Conservation (phyloP, 2,329 filamentous ascomycete genomes). For the Amauroascus niger region DNA sequence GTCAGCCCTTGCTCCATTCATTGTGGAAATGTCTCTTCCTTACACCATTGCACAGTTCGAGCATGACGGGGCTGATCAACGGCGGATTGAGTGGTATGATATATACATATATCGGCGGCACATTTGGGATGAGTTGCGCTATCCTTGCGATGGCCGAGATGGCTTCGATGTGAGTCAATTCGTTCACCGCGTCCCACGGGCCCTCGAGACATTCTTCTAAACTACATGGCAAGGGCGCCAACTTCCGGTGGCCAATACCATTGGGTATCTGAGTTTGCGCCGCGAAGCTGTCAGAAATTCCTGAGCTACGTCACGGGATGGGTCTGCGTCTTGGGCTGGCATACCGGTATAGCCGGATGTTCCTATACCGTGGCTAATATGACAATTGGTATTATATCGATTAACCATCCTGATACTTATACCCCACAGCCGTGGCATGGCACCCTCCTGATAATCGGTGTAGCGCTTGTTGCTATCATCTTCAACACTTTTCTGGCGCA, state of each 20-base stretch:
- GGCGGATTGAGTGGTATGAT: slow-evolving; percentile 14
- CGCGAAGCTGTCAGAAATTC: slow-evolving; percentile 32
- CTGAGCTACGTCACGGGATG: slow-evolving; percentile 34
- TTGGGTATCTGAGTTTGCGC: slow-evolving; percentile 40
- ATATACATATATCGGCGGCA: slow-evolving; percentile 14
- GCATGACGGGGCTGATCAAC: slow-evolving; percentile 10
- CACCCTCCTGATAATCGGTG: slow-evolving; percentile 31
- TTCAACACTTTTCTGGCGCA: slow-evolving; percentile 23
- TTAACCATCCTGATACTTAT: slow-evolving; percentile 26
- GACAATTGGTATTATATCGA: slow-evolving; percentile 27
- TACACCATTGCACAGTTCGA: slow-evolving; percentile 1
- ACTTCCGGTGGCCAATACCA: slow-evolving; percentile 35
- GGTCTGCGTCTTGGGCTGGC: slow-evolving; percentile 26
- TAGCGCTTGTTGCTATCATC: slow-evolving; percentile 24
- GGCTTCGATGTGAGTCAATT: slow-evolving; percentile 14
- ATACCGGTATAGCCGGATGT: slow-evolving; percentile 21
- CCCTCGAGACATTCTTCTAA: neutral
- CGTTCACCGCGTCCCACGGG: neutral
- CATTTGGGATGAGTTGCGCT: slow-evolving; percentile 6
- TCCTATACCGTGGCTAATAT: slow-evolving; percentile 26
- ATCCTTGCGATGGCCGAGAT: slow-evolving; percentile 15
- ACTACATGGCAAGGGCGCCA: slow-evolving; percentile 24
- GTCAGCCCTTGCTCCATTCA: slow-evolving; percentile 1
- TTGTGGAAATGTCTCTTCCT: neutral
- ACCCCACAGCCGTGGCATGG: slow-evolving; percentile 29